Base-by-base conservation (phyloP, 768 basidiomycete species). In the Mrakia frigida region DNA sequence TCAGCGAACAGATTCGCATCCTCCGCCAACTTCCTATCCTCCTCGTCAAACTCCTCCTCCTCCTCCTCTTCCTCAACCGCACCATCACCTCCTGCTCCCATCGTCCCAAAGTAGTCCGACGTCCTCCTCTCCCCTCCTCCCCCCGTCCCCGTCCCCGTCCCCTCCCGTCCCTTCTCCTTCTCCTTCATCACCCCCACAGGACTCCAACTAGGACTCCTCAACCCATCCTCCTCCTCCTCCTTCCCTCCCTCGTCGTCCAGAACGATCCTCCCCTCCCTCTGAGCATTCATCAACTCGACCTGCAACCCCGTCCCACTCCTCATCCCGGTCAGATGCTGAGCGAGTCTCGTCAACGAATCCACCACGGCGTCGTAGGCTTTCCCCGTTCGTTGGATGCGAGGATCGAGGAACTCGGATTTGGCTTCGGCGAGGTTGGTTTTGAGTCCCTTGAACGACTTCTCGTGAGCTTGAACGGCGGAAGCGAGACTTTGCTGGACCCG, bases 271-370 rank as follows among this genome's bases (percentile, higher is more conserved):
- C 77, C 77, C 33, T 79, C 77, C 56, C 75, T 70, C 61, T 86
- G 83, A 1, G 91, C 91, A 79, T 87, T 87, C 21, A 91, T 88
- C 39, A 98, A 83, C 69, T 95, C 92, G 78, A 90, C 89, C 81
- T 98, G 94, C 50, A 98, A 83, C 46, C 88, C 87, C 10, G 91
- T 93, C 1, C 94, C 92, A 75, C 91, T 90, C 67, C 96, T 85
- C 76, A 98, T 85, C 35, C 96, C 94, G 74, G 91, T 94, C 53
- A 99, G 84, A 84, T 98, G 95, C 81, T 99, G 96, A 0, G 93
- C 97, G 6, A 99, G 87, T 25, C 94, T 86, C 77, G 92, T 95
- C 80, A 99, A 85, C 80, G 90, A 90, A 77, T 89, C 90, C 16
- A 98, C 91, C 0, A 92, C 91, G 78, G 94, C 92, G 78, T 92